Evolutionary conservation across 495 filamentous ascomycete species (phyloP).

Genomic region (Neurospora africana): DNA sequence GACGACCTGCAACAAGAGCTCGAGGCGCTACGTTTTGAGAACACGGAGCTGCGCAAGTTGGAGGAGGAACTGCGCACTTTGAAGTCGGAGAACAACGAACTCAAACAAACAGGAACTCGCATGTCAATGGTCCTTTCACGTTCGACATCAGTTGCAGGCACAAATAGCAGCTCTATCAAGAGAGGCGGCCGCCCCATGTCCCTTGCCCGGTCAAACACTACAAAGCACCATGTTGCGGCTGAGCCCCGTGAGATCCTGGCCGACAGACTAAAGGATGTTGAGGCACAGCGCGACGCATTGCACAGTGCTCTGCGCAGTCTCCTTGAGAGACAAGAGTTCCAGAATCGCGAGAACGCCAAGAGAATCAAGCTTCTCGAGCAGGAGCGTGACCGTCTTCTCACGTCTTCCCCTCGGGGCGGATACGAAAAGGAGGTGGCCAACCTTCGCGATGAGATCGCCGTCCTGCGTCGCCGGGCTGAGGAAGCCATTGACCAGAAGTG

Average conservation of each 20-base stretch:
- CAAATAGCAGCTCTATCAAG: conserved; percentile 7
- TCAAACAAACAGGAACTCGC: conserved; percentile 15
- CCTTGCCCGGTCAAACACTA: conserved; percentile 49
- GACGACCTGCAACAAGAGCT: conserved; percentile 66
- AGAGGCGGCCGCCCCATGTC: conserved; percentile 21
- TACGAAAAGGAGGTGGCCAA: conserved; percentile 73
- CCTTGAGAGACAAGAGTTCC: conserved; percentile 76
- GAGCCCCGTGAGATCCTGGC: conserved; percentile 62
- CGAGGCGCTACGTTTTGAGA: conserved; percentile 53
- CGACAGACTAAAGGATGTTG: conserved; percentile 83
- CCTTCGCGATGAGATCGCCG: conserved; percentile 74
- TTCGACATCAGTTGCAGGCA: conserved; percentile 34
- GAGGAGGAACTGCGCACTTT: conserved; percentile 64
- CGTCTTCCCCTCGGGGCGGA: conserved; percentile 57
- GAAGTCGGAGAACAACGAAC: conserved; percentile 48
- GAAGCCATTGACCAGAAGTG: conserved; percentile 95
- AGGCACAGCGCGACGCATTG: conserved; percentile 85
- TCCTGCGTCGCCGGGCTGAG: conserved; percentile 77
- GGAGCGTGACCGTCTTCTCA: conserved; percentile 65
- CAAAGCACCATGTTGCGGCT: conserved; percentile 33
- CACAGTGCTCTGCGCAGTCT: conserved; percentile 75
- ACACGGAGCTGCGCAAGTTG: conserved; percentile 39
- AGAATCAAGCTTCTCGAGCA: conserved; percentile 62
- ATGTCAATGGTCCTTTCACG: conserved; percentile 27
- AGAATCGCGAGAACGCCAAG: conserved; percentile 71